Evolutionary conservation across 805 yeast species (phyloP), one percentile per base, ranked within the genome.

Genomic region (Candida vartiovaarae): DNA sequence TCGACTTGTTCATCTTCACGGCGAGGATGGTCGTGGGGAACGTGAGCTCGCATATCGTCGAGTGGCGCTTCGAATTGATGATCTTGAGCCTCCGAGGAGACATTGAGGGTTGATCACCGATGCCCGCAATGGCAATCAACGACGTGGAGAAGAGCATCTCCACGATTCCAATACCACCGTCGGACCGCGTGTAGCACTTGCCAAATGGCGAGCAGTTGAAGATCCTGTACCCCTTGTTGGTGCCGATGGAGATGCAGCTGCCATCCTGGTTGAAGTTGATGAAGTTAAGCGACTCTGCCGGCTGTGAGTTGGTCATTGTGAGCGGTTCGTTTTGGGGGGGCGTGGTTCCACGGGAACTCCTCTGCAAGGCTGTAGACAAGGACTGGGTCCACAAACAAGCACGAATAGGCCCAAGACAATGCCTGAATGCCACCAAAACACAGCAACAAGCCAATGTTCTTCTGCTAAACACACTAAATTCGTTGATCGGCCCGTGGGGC

Each of bases 51-150:
- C 93, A 84, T 10, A 84, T 84, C 1, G 71, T 65, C 0, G 76
- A 60, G 45, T 66, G 63, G 49, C 63, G 67, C 60, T 86, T 87
- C 2, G 96, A 86, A 65, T 93, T 93, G 45, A 90, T 70, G 42
- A 91, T 80, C 57, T 81, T 80, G 47, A 91, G 72, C 51, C 89
- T 78, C 47, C 96, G 72, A n/a, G 95, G 95, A 7, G 87, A 78
- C 55, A 78, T 71, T 4, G 72, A 62, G 3, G 82, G 76, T 46
- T 76, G 82, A 46, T 82, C 86, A 0, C 89, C 89, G 31, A 78
- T 57, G 0, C 84, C 87, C n/a, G 84, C 88, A 10, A 82, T 67
- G 5, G 86, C 89, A 28, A 84, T 63, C 34, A 84, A 64, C 3
- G 88, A 80, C 0, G 91, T 81, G 33, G 80, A 71, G 54, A 80